Conservation (phyloP, 2,329 filamentous ascomycete genomes). For the Colletotrichum sublineola region DNA sequence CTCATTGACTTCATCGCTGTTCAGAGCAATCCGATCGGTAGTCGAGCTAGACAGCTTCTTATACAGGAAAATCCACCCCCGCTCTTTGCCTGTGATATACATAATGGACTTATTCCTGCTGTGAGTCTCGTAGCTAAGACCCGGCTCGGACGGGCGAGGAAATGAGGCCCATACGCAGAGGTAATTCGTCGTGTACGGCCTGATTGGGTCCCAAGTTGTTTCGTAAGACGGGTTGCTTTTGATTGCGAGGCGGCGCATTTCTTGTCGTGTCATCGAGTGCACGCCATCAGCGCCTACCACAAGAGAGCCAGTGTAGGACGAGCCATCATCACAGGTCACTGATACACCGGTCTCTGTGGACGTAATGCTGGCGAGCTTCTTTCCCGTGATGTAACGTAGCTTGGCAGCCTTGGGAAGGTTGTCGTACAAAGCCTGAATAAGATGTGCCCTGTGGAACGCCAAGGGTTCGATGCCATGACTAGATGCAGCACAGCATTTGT, state of each 20-base stretch:
- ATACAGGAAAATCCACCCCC: constrained; percentile 52
- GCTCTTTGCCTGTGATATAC: constrained; percentile 48
- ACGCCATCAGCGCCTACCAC: constrained; percentile 60
- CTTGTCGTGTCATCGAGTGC: constrained; percentile 52
- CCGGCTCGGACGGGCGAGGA: constrained; percentile 44
- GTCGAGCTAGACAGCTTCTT: constrained; percentile 48
- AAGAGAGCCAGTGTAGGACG: constrained; percentile 50
- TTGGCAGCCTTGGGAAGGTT: constrained; percentile 46
- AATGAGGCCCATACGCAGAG: constrained; percentile 52
- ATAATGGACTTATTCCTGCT: constrained; percentile 46
- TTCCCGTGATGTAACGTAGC: constrained; percentile 47
- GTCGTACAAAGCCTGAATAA: constrained; percentile 51
- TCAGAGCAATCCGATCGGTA: constrained; percentile 46
- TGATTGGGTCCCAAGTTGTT: constrained; percentile 27
- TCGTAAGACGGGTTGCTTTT: constrained; percentile 26
- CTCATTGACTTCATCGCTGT: constrained; percentile 45
- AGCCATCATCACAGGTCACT: constrained; percentile 52
- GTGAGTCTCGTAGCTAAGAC: constrained; percentile 51
- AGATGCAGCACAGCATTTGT: not conserved
- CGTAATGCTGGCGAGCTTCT: constrained; percentile 46
- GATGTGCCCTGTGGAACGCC: constrained; percentile 53
- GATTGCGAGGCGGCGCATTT: constrained; percentile 51
- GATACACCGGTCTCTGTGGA: constrained; percentile 45
- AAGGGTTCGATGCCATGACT: constrained; percentile 47
- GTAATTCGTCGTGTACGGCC: constrained; percentile 48